Conservation (phyloP, 2,329 filamentous ascomycete genomes). For the Colletotrichum eleusines region DNA sequence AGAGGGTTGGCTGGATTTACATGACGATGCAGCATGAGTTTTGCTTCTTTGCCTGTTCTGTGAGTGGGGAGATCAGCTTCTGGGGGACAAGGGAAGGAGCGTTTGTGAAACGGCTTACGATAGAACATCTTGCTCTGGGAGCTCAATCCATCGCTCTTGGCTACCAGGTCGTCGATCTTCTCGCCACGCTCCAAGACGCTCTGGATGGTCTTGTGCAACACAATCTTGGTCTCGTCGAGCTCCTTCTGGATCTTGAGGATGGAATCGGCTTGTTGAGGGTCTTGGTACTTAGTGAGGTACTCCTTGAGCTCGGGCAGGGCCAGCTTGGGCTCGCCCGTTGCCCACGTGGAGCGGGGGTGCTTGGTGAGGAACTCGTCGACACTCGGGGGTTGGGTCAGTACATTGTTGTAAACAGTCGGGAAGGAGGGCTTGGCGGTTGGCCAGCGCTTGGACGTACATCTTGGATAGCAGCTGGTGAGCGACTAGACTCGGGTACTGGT, state of each 20-base stretch:
- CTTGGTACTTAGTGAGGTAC: slow-evolving; percentile 81
- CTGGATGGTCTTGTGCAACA: slow-evolving; percentile 97
- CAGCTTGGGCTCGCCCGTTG: slow-evolving; percentile 65
- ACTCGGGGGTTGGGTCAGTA: slow-evolving; percentile 40
- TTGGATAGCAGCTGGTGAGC: slow-evolving; percentile 91
- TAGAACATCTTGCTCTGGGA: slow-evolving; percentile 99
- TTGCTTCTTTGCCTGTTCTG: slow-evolving; percentile 80
- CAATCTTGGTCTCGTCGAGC: slow-evolving; percentile 96
- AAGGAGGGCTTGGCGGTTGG: not conserved
- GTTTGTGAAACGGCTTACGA: slow-evolving; percentile 64
- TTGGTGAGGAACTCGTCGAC: slow-evolving; percentile 87
- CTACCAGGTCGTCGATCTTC: slow-evolving; percentile 94
- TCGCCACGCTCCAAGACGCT: slow-evolving; percentile 89
- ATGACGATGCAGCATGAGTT: slow-evolving; percentile 81
- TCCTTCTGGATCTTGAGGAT: slow-evolving; percentile 97
- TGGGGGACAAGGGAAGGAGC: not conserved
- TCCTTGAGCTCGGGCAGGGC: slow-evolving; percentile 81
- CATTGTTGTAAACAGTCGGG: not conserved
- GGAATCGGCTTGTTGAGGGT: slow-evolving; percentile 88
- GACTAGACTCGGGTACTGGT: slow-evolving; percentile 80
- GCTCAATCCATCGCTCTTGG: slow-evolving; percentile 92
- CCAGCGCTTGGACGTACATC: slow-evolving; percentile 36
- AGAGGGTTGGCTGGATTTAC: slow-evolving; percentile 57
- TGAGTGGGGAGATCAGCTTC: slow-evolving; percentile 14
- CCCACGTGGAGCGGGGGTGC: slow-evolving; percentile 78